Evolutionary conservation across 2,329 filamentous ascomycete species (phyloP).

Genomic region (Penicillium sp.): DNA sequence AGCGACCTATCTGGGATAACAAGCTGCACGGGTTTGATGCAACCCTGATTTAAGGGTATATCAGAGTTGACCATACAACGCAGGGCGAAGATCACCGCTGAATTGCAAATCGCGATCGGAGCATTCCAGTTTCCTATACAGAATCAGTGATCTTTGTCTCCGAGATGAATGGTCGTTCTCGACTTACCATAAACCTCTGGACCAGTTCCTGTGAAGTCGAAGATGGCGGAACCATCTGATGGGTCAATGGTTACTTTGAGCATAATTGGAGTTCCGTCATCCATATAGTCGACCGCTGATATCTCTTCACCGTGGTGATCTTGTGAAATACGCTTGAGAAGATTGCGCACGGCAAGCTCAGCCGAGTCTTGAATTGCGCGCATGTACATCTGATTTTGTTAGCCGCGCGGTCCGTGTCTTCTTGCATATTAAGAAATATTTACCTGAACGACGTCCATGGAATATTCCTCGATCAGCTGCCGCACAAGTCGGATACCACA

Average conservation of each 20-base stretch:
- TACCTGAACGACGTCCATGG: constrained; percentile 69
- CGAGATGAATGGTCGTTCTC: background rate
- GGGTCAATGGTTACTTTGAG: constrained; percentile 69
- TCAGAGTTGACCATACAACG: constrained; percentile 74
- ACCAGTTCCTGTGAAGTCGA: constrained; percentile 73
- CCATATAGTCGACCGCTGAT: constrained; percentile 74
- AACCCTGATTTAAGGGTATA: constrained; percentile 80
- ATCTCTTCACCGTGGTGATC: constrained; percentile 57
- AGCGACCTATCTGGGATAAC: constrained; percentile 71
- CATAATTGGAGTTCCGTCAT: constrained; percentile 73
- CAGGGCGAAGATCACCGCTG: constrained; percentile 77
- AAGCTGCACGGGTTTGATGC: constrained; percentile 70
- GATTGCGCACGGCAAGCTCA: constrained; percentile 67
- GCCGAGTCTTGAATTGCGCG: constrained; percentile 74
- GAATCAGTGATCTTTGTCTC: background rate
- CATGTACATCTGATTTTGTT: constrained; percentile 60
- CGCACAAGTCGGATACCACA: constrained; percentile 75
- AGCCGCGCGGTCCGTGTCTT: background rate
- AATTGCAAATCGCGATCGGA: constrained; percentile 73
- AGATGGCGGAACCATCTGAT: constrained; percentile 68
- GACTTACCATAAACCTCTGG: constrained; percentile 59
- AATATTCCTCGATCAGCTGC: constrained; percentile 71
- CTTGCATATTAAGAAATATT: background rate
- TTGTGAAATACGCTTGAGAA: constrained; percentile 63
- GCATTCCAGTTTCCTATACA: constrained; percentile 67